phyloP scores from a whole-genome alignment of 164 flowering plant genomes.

The Vitis amurensis region DNA sequence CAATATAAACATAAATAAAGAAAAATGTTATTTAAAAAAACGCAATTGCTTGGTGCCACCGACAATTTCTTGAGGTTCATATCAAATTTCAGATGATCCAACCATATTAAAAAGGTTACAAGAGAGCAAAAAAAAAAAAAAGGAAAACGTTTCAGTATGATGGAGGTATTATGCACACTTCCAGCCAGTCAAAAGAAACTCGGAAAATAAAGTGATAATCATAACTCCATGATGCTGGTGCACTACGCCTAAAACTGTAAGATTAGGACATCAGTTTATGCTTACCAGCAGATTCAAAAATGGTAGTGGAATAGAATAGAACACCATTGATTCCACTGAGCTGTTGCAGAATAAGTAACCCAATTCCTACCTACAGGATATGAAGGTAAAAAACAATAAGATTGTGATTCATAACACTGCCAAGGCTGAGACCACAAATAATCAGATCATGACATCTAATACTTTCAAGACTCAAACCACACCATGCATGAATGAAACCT shows the following conservation, averaged over 20 bases:
- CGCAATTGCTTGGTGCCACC: too few species aligned
- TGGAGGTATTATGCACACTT: too few species aligned
- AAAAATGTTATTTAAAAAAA: too few species aligned
- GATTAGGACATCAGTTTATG: conserved; percentile 1
- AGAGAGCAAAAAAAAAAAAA: too few species aligned
- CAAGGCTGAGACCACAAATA: background rate
- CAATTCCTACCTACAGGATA: conserved; percentile 77
- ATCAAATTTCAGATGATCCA: too few species aligned
- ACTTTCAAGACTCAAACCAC: background rate
- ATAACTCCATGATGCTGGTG: too few species aligned
- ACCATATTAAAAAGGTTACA: too few species aligned
- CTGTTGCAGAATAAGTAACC: conserved; percentile 82
- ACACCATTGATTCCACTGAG: conserved; percentile 85
- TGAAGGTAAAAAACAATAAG: background rate
- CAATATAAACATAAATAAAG: too few species aligned
- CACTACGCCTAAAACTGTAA: background rate
- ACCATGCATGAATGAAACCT: background rate
- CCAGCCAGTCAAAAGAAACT: too few species aligned
- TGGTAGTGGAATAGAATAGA: conserved; percentile 80
- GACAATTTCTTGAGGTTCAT: too few species aligned
- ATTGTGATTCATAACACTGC: background rate
- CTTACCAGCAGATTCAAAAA: conserved; percentile 81
- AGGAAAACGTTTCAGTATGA: too few species aligned
- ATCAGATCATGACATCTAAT: background rate
- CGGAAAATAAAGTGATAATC: too few species aligned